Evolutionary conservation across 2,329 filamentous ascomycete species (phyloP), one percentile per base, ranked within the genome.

Genomic region (Xenoacremonium recifei): DNA sequence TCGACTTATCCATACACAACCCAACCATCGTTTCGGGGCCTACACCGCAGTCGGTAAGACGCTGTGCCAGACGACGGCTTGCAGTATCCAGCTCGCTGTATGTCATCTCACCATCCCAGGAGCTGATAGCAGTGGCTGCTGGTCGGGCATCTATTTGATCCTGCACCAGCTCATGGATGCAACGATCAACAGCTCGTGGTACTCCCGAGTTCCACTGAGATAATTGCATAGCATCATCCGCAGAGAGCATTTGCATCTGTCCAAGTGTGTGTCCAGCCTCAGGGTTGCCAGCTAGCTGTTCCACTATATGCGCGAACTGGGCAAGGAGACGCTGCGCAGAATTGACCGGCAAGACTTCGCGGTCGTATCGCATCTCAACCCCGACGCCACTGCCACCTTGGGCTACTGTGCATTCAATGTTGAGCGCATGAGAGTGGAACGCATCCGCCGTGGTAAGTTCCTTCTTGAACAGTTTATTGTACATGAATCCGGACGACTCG

Each of bases 91-190:
- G 54, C 19, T 72, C 60, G 38, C 54, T 42, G 42, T 71, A 72
- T 9, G 68, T 69, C 40, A 70, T 63, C 36, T 56, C 46, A 16
- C 69, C 70, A 42, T 73, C 70, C 68, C 69, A 73, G 1, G 70
- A 69, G 35, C 66, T 53, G 21, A 73, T 62, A 16, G 71, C 70
- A 5, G 4, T 55, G 5, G 60, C 55, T n/a, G 51, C 39, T 0
- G 70, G 68, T 3, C 59, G 52, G 25, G 50, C 49, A 11, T 40
- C 42, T 18, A 20, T 19, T 18, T 12, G 9, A 7, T 18, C 32
- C 5, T 7, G 7, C 32, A 34, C 17, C 16, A 34, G 32, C 12
- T 34, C 32, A 20, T 34, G 32, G 9, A 34, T 5, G 16, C 15
- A 34, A 7, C 15, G 32, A 5, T 34, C 32, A 7, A 20, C 6